Evolutionary conservation across 129 eudicot species (phyloP).

Genomic region (Gnaphalium uliginosum): DNA sequence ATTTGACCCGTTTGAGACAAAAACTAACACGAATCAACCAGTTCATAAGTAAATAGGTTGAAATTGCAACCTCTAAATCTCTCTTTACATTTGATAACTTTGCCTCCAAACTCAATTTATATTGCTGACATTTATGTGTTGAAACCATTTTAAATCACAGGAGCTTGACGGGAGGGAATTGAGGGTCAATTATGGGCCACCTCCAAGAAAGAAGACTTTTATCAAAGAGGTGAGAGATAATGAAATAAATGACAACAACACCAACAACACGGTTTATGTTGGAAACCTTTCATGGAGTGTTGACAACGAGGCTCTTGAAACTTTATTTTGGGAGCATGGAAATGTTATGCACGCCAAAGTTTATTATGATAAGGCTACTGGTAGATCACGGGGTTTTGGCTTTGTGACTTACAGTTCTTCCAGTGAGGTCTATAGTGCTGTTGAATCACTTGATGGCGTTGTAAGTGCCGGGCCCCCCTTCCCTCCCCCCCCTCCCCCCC

Average conservation of each 20-base stretch:
- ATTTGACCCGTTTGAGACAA: neutral
- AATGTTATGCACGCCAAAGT: constrained; percentile 80
- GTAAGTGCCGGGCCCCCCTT: constrained; percentile 54
- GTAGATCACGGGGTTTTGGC: constrained; percentile 91
- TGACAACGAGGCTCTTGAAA: constrained; percentile 67
- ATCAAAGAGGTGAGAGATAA: constrained; percentile 39
- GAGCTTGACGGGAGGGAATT: constrained; percentile 75
- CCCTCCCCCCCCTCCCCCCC: too few relatives aligned
- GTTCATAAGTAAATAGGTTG: too few relatives aligned
- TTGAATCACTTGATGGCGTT: constrained; percentile 65
- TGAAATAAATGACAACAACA: constrained; percentile 37
- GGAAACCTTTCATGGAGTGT: constrained; percentile 90
- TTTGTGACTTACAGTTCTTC: constrained; percentile 74
- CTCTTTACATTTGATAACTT: too few relatives aligned
- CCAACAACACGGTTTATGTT: constrained; percentile 59
- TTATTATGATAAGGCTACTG: constrained; percentile 75
- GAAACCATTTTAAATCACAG: constrained; percentile 33
- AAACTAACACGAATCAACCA: neutral
- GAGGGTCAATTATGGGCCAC: constrained; percentile 76
- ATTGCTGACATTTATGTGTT: neutral
- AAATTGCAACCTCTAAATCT: too few relatives aligned
- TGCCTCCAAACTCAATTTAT: too few relatives aligned
- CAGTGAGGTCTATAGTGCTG: constrained; percentile 74
- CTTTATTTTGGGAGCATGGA: constrained; percentile 74
- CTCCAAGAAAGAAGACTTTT: constrained; percentile 60